Evolutionary conservation across 2,329 filamentous ascomycete species (phyloP).

Genomic region (Hymenoscyphus albidus): DNA sequence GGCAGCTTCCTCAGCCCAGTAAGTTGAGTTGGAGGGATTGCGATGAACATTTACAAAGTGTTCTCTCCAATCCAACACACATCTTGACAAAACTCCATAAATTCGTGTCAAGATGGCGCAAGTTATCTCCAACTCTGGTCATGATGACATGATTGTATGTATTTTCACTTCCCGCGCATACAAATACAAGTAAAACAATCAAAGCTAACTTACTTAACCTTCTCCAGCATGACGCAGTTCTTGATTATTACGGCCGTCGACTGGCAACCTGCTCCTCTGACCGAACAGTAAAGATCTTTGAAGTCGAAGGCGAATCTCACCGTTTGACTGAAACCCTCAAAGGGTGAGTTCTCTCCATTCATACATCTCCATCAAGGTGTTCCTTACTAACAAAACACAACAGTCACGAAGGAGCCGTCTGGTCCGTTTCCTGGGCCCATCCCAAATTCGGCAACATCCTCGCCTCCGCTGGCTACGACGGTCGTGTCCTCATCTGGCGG

Average conservation of each 20-base stretch:
- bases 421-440: slow-evolving; percentile 97
- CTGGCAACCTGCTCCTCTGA: slow-evolving; percentile 97
- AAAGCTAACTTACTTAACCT: not conserved
- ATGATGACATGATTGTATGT: slow-evolving; percentile 98
- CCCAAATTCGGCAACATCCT: slow-evolving; percentile 98
- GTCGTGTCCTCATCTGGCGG: slow-evolving; percentile 98
- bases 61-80: not conserved
- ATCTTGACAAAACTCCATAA: slow-evolving; percentile 12
- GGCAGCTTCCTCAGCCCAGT: slow-evolving; percentile 12
- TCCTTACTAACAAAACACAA: slow-evolving; percentile 18
- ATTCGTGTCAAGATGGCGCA: slow-evolving; percentile 53
- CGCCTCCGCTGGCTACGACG: slow-evolving; percentile 91
- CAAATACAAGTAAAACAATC: not conserved
- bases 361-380: not conserved
- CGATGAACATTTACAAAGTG: slow-evolving; percentile 3
- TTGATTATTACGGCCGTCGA: slow-evolving; percentile 96
- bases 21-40: not conserved
- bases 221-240: slow-evolving; percentile 84
- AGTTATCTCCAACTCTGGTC: slow-evolving; percentile 79
- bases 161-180: not conserved
- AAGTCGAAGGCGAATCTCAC: slow-evolving; percentile 91
- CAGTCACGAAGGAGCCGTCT: slow-evolving; percentile 95
- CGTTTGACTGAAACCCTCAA: slow-evolving; percentile 88
- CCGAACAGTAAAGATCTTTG: slow-evolving; percentile 98
- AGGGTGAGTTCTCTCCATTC: slow-evolving; percentile 55